Evolutionary conservation across 2,329 filamentous ascomycete genomes (phyloP).

Genomic region (Xylaria multiplex): DNA sequence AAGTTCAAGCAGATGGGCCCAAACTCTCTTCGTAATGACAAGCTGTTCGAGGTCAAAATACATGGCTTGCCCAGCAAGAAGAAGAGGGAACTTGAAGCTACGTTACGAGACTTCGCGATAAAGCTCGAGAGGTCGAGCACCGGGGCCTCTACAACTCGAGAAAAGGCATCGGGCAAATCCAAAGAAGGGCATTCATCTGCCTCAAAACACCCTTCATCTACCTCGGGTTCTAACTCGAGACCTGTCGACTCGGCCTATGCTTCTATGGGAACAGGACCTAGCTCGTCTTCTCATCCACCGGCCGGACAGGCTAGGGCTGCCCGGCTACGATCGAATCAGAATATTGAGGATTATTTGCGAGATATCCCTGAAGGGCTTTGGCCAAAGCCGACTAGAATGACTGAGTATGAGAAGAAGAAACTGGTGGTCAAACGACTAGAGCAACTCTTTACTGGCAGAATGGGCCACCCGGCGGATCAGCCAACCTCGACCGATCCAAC

Average conservation of each 20-base stretch:
- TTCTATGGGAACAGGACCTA: conserved; percentile 68
- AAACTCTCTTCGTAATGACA: conserved; percentile 75
- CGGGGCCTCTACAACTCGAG: conserved; percentile 55
- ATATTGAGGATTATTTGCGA: conserved; percentile 74
- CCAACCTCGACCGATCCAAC: conserved; percentile 45
- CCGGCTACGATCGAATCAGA: conserved; percentile 62
- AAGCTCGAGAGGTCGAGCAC: conserved; percentile 64
- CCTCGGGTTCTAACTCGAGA: conserved; percentile 63
- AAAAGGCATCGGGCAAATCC: conserved; percentile 54
- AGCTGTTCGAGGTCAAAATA: conserved; percentile 83
- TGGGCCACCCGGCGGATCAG: conserved; percentile 53
- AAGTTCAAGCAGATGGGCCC: conserved; percentile 75
- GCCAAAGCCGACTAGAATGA: conserved; percentile 69
- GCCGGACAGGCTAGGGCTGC: conserved; percentile 48
- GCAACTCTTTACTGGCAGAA: conserved; percentile 82
- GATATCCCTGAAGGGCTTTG: conserved; percentile 77
- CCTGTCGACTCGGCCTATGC: conserved; percentile 73
- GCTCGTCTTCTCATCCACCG: conserved; percentile 56
- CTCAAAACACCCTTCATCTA: conserved; percentile 63
- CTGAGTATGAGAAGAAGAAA: conserved; percentile 79
- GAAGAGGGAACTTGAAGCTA: conserved; percentile 79
- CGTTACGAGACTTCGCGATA: conserved; percentile 75
- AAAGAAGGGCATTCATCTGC: conserved; percentile 57
- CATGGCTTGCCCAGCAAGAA: conserved; percentile 77
- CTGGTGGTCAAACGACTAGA: conserved; percentile 80